phyloP scores from a whole-genome alignment of 306 rosid genomes.

The Echinosophora koreensis region DNA sequence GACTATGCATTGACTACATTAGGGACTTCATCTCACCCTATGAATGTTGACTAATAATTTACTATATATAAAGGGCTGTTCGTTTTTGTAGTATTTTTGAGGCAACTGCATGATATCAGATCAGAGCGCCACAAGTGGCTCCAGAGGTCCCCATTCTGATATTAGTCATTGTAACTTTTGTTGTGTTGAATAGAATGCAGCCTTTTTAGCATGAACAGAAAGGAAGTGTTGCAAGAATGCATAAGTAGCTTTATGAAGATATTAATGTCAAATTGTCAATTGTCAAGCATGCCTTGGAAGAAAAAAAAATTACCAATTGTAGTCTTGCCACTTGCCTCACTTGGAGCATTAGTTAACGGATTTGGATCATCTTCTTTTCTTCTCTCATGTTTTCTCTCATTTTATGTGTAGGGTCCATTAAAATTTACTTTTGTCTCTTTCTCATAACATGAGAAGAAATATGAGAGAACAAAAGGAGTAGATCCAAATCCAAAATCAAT shows the following conservation, averaged over 20 bases:
- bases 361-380: too few species aligned
- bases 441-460: too few species aligned
- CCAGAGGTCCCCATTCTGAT: not conserved
- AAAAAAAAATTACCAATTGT: not conserved
- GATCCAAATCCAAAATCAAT: too few species aligned
- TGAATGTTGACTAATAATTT: not conserved
- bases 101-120: not conserved
- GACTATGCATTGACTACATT: not conserved
- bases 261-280: too few species aligned
- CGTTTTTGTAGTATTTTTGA: not conserved
- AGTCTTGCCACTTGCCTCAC: not conserved
- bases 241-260: not conserved
- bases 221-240: not conserved
- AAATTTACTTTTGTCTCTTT: too few species aligned
- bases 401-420: too few species aligned
- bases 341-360: not conserved
- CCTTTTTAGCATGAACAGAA: not conserved
- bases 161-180: not conserved
- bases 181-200: not conserved
- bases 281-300: not conserved
- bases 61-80: not conserved
- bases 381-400: too few species aligned
- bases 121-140: not conserved
- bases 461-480: too few species aligned
- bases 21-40: conserved; percentile 31